Base-by-base conservation (phyloP, 2,329 filamentous ascomycete genomes). In the Phaeosphaeriaceae sp. region DNA sequence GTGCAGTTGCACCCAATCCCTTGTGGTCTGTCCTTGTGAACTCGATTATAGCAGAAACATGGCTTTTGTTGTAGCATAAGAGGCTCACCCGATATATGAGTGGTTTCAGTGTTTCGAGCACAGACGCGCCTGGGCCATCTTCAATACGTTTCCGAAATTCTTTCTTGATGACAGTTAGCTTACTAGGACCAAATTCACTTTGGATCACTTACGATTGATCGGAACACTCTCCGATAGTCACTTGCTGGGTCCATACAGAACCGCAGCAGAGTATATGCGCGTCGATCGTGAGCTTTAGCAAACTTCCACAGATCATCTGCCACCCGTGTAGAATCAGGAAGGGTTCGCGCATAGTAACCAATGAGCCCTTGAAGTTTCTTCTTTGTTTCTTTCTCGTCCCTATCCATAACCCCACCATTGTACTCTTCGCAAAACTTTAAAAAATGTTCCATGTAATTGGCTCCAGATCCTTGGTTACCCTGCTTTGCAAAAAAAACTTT, bases 11-110 rank as follows among this genome's bases (percentile, higher is more conserved):
- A 5, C 88, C 90, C 40, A 97, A 79, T 0, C 87, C 87, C 40
- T 89, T 85, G 65, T 92, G 88, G 66, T 97, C 88, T 8, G 86
- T 92, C 64, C 91, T 87, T 9, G 92, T 92, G 64, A 88, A 89
- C 49, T 92, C 87, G 78, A 97, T 90, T 55, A 97, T 93, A 0
- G 90, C 87, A 3, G 92, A 86, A 15, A 99, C 86, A 69, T 99
- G 92, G 69, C 93, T 97, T 66, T 90, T 87, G 76, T 97, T 99
- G 77, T 95, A 97, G 58, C 96, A 83, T 56, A 99, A 81, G 49
- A 90, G 87, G 28, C 90, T 88, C 46, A 87, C 87, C 35, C 91
- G 86, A 69, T 96, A 96, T 4, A 97, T 78, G 13, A 99, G 79
- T 4, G 92, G 89, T 5, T 87, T 83, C 20, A 99, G 72, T 0